A percentile compares a stretch with the other conserved stretches of the same genome.
Conservation (phyloP, 768 basidiomycete species). For the Leccinum aurantiacum region DNA sequence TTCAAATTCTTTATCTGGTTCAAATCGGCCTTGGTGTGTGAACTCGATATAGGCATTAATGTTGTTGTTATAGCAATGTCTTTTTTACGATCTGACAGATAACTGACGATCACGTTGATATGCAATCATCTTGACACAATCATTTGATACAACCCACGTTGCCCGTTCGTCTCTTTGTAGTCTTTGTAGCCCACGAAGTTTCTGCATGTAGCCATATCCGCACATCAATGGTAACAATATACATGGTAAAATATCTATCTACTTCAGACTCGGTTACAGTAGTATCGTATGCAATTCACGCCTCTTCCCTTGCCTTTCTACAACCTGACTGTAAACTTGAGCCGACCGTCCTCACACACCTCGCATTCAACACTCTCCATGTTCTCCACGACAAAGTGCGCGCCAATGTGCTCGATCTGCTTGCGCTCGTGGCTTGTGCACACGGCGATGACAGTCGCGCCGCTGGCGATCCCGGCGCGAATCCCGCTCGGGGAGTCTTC, state of each 20-base stretch:
- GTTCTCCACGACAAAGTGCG: slow-evolving; percentile 55
- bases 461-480: slow-evolving; percentile 67
- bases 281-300: neutral
- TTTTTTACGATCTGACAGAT: slow-evolving; percentile 2
- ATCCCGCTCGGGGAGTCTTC: slow-evolving; percentile 74
- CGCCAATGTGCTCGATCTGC: slow-evolving; percentile 55
- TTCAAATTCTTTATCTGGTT: neutral
- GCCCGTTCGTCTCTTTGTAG: slow-evolving; percentile 1
- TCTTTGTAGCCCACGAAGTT: slow-evolving; percentile 1
- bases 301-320: slow-evolving; percentile 2
- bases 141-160: neutral
- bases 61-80: neutral
- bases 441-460: slow-evolving; percentile 69
- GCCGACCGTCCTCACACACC: slow-evolving; percentile 38
- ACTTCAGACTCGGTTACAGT: neutral
- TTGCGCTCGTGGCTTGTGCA: slow-evolving; percentile 68
- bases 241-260: neutral
- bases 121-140: neutral
- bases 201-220: slow-evolving; percentile 3
- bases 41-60: neutral
- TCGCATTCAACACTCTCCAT: slow-evolving; percentile 50
- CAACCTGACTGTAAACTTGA: slow-evolving; percentile 44
- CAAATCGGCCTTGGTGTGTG: neutral
- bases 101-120: neutral
- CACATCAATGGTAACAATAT: neutral